Conservation (phyloP, 208 protist genomes). For the Trypanosoma congolense region DNA sequence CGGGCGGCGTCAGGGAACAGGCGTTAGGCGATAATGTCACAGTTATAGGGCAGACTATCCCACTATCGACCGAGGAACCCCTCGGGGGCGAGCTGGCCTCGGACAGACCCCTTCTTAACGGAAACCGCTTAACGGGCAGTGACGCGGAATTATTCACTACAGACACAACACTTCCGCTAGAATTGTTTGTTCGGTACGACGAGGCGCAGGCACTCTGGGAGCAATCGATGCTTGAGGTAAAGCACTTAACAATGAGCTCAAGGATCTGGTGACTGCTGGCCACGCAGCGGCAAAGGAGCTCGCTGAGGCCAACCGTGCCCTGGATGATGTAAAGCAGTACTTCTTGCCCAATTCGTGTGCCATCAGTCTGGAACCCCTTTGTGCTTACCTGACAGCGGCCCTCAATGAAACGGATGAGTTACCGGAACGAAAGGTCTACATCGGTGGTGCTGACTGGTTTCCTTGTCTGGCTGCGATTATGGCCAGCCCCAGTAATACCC, state of each 20-base stretch:
- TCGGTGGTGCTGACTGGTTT: slow-evolving; percentile 63
- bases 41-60: no score
- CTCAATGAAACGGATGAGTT: slow-evolving; percentile 52
- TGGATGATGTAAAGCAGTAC: slow-evolving; percentile 35
- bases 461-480: slow-evolving; percentile 45
- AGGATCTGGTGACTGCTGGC: slow-evolving; percentile 32
- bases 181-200: neutral
- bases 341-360: slow-evolving; percentile 52
- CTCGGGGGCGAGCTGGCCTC: no score
- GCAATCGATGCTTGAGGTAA: slow-evolving; percentile 59
- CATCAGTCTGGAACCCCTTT: slow-evolving; percentile 33
- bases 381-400: slow-evolving; percentile 53
- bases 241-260: slow-evolving; percentile 59
- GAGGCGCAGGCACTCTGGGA: slow-evolving; percentile 55
- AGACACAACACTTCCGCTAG: neutral
- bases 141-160: no score
- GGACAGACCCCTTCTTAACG: no score
- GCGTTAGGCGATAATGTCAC: no score
- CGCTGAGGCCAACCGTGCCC: slow-evolving; percentile 17
- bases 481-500: slow-evolving; percentile 39
- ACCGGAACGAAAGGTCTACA: slow-evolving; percentile 33
- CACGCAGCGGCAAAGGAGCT: slow-evolving; percentile 38
- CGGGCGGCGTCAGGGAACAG: no score
- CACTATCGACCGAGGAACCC: no score
- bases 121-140: no score